These are phyloP conservation scores for Aspergillus uvarum DNA, from an alignment of 2,329 filamentous ascomycete species.

Conservation along the genomic window DNA sequence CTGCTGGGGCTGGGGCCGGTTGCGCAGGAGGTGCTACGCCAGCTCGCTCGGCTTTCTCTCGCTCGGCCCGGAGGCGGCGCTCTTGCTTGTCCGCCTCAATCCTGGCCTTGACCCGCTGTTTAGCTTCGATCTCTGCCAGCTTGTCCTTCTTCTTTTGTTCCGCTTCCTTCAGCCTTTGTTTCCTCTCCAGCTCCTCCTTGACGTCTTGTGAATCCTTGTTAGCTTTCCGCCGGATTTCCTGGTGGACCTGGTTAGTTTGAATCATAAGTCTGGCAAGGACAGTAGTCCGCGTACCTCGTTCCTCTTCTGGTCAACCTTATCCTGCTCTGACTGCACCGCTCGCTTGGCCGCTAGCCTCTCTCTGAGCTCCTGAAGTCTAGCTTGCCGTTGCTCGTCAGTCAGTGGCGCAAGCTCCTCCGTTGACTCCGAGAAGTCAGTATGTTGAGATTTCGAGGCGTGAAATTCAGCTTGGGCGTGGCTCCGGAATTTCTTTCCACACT, in stretches of 20 bases:
- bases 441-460: constrained; percentile 87
- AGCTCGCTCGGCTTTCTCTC: constrained; percentile 80
- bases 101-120: constrained; percentile 85
- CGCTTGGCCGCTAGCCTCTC: constrained; percentile 71
- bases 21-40: constrained; percentile 60
- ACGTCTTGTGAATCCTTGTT: constrained; percentile 85
- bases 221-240: constrained; percentile 75
- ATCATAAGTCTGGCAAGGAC: not conserved
- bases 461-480: constrained; percentile 80
- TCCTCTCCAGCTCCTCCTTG: constrained; percentile 83
- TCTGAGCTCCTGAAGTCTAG: constrained; percentile 72
- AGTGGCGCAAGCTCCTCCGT: constrained; percentile 88
- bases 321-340: constrained; percentile 64
- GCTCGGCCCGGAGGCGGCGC: constrained; percentile 78
- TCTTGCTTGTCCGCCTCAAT: constrained; percentile 94
- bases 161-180: constrained; percentile 90
- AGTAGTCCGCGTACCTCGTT: constrained; percentile 65
- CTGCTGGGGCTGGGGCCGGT: constrained; percentile 43
- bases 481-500: constrained; percentile 89
- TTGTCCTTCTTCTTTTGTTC: constrained; percentile 86
- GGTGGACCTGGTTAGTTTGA: constrained; percentile 7
- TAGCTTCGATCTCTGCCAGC: constrained; percentile 77
- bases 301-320: constrained; percentile 77
- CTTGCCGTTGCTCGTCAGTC: constrained; percentile 86
- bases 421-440: constrained; percentile 88